Base-by-base conservation (phyloP, 345 rosid genomes). In the Eucalyptus tenuipes region DNA sequence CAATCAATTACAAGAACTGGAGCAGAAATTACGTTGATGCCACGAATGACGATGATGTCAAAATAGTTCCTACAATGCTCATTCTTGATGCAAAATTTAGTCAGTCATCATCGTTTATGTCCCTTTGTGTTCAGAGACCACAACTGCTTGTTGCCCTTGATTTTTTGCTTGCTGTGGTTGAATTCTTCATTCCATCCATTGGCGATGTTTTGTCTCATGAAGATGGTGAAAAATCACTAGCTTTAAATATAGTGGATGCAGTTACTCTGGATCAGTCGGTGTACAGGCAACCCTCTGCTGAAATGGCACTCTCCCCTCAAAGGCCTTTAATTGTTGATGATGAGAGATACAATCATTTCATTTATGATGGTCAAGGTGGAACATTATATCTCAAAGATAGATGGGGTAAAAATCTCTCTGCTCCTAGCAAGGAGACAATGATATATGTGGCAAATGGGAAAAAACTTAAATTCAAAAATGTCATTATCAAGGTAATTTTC, bases 131-230 rank as follows among this genome's bases (percentile, higher is more conserved):
- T 92, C 99, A 97, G 91, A 95, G 98, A 94, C 99, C 99, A 47
- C 99, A 95, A 88, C 92, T 98, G 88, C 97, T 98, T 88, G 99
- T 98, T 90, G 98, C 98, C 64, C 96, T 98, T 90, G 99, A 98
- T 94, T 98, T 98, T 94, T 94, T 98, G 89, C 93, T 97, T 88
- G 98, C 98, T 31, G 95, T 98, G 86, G 95, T 94, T 88, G 99
- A 98, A 92, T 98, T 98, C 92, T 98, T 98, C 92, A 95, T 95
- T 91, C 99, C 99, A 33, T 90, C 96, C 59, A 93, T 98, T 81
- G 95, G 97, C 79, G 88, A 91, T 92, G 91, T 93, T 90, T 94
- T 95, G 90, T 93, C 97, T 87, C 92, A 92, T 91, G 98, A 95
- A 90, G 98, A 95, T 82, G 95, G 91, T 89, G 94, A 93, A 86